Conservation (phyloP, 805 yeast species). For the Kuraishia molischiana region DNA sequence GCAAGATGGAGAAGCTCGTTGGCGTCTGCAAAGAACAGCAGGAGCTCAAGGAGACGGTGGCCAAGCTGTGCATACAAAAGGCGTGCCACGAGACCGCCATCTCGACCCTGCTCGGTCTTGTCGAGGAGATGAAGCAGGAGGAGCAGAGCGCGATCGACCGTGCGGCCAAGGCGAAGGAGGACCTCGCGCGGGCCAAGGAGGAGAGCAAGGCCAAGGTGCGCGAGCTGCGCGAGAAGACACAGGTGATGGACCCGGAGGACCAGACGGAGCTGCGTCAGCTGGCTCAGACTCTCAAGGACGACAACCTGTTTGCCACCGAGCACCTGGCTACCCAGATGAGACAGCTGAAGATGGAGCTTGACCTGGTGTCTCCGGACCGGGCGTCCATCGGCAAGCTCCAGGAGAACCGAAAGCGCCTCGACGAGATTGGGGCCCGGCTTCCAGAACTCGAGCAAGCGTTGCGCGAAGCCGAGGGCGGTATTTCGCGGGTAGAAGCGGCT, state of each 20-base stretch:
- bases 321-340: slow-evolving; percentile 26
- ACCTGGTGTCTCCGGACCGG: slow-evolving; percentile 14
- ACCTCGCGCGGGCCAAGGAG: slow-evolving; percentile 11
- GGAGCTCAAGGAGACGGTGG: slow-evolving; percentile 12
- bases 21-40: slow-evolving; percentile 15
- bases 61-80: slow-evolving; percentile 21
- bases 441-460: slow-evolving; percentile 24
- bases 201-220: slow-evolving; percentile 7
- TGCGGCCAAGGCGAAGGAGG: slow-evolving; percentile 17
- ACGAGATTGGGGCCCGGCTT: slow-evolving; percentile 24
- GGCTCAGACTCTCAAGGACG: slow-evolving; percentile 21
- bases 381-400: slow-evolving; percentile 19
- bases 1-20: slow-evolving; percentile 12
- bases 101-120: slow-evolving; percentile 13
- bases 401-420: slow-evolving; percentile 27
- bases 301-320: slow-evolving; percentile 23
- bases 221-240: slow-evolving; percentile 15
- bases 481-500: slow-evolving; percentile 24
- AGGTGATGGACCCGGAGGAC: slow-evolving; percentile 26
- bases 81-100: background rate
- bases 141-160: slow-evolving; percentile 11
- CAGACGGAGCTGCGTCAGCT: slow-evolving; percentile 29
- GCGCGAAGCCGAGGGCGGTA: slow-evolving; percentile 21
- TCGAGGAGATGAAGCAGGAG: slow-evolving; percentile 6
- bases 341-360: slow-evolving; percentile 30